Evolutionary conservation across 1,139 yeast species (phyloP), one percentile per base, ranked within the genome.

Genomic region (Lodderomyces theae): DNA sequence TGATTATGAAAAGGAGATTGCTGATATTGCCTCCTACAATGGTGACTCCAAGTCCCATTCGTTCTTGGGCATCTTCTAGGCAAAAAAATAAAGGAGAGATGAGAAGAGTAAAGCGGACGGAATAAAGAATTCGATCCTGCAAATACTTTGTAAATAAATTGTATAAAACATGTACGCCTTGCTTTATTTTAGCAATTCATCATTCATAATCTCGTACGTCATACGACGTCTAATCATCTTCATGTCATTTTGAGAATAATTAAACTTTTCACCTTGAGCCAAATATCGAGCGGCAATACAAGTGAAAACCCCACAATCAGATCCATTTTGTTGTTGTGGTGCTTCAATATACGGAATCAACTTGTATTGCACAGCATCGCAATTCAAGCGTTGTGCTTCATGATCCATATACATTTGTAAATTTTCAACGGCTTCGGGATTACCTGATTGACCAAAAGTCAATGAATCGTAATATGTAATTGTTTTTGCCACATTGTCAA

Each of bases 261-360:
- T 58, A 36, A 86, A 63, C 0, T 68, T 66, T 26, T 61, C 57
- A 9, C 65, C 64, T 41, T 77, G 58, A 13, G 87, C 68, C 35
- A 86, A 53, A 38, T 74, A 82, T 40, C 80, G 76, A 1, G 88
- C 87, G 44, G 85, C 84, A 42, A 88, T 78, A 60, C 97, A 86
- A 7, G 95, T 79, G 56, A 90, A 92, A 1, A 92, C 95, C 1
- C 99, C 99, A 64, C 99, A 94, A 59, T 94, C 99, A 50, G 61
- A 86, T 0, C 97, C 97, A 57, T 94, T 94, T 24, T 74, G 69
- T 59, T 94, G 99, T 51, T 83, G 88, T 0, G 98, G 98, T 28
- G 90, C 78, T 19, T 71, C 66, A 28, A 69, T 61, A 41, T 56
- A 64, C 2, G 65, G 66, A 31, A 53, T 49, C 33, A 63, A 58